Evolutionary conservation across 495 filamentous ascomycete genomes (phyloP), one percentile per base, ranked within the genome.

Genomic region (Penicillium riverlandense): DNA sequence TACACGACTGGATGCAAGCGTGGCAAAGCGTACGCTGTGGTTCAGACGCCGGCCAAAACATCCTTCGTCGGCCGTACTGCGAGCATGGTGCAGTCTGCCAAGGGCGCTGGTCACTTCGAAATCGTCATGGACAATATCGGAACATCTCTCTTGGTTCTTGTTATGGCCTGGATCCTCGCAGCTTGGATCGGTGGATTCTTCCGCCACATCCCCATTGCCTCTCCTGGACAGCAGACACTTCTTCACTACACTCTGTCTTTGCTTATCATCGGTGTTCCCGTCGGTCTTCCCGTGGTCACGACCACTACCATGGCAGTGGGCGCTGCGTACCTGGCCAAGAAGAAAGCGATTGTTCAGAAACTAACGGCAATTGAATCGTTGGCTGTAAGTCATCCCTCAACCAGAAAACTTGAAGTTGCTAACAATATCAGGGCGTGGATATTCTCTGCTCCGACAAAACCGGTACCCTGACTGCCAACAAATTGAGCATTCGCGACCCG

Each of bases 381-480:
- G 43, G 90, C 90, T 56, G 78, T 76, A 67, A 33, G 71, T 65
- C 12, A 0, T 11, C 2, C 27, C 1, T 11, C 0, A 22, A 22
- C 6, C 22, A 22, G 22, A 22, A 22, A 6, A 22, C 3, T 4
- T 27, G 13, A 28, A 28, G 29, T 33, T 27, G 50, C 60, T 38
- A 60, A 29, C 9, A 10, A 11, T 15, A 16, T 5, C 35, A 78
- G 74, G 90, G 87, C 75, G 90, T 95, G 44, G 88, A 96, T 71
- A 94, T 96, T 63, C 82, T 96, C 49, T 96, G 90, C 77, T 96
- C 90, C 35, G 90, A 96, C 72, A 96, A 96, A 77, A 95, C 88
- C 2, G 74, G 75, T 42, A 79, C 70, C 14, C 69, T 86, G 48
- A 85, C 83, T 14, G 83, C 83, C 43, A 86, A 86, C 53, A 82